Evolutionary conservation across 179 eudicot genomes (phyloP), one percentile per base, ranked within the genome.

Genomic region (Heliamphora pulchella): DNA sequence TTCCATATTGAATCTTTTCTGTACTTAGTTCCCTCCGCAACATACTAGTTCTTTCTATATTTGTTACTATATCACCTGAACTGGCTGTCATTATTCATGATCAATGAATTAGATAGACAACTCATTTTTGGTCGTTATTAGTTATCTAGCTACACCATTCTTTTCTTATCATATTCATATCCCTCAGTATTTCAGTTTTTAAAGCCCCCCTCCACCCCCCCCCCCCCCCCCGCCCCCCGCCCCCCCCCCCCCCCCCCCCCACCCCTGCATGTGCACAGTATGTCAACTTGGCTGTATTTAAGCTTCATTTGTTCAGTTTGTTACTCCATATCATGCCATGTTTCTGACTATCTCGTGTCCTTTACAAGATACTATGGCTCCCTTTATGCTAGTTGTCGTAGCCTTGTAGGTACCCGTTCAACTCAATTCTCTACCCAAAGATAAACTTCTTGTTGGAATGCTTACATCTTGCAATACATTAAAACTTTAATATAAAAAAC

Each of bases 21-120:
- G 13, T 48, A 4, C 20, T 15, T 13, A n/a, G 18, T 64, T 57
- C 5, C 17, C 31, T 31, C 31, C 31, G 31, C 31, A 20, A 55
- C 82, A 73, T 47, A 31, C 53, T 73, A 20, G 3, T 22, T 20
- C 62, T 73, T 71, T 50, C 72, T 68, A 51, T 48, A 53, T 5
- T 4, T 73, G 62, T 31, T 73, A 5, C 53, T 65, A 15, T 41
- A 20, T 43, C 53, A 76, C 54, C 44, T 6, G 14, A 77, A n/a
- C 43, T 64, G 44, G 48, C 61, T 46, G 54, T 8, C 53, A 46
- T 77, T 22, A 2, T 61, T 18, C 78, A 7, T 18, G 47, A 15
- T 65, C 48, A 47, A 22, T 64, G 71, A 31, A 67, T 64, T 63
- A 2, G 70, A 10, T 47, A 20, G 9, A 9, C 71, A 11, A 47